These are phyloP conservation scores for Naganishia vishniacii DNA, from an alignment of 768 basidiomycete genomes.

Conservation along the genomic window DNA sequence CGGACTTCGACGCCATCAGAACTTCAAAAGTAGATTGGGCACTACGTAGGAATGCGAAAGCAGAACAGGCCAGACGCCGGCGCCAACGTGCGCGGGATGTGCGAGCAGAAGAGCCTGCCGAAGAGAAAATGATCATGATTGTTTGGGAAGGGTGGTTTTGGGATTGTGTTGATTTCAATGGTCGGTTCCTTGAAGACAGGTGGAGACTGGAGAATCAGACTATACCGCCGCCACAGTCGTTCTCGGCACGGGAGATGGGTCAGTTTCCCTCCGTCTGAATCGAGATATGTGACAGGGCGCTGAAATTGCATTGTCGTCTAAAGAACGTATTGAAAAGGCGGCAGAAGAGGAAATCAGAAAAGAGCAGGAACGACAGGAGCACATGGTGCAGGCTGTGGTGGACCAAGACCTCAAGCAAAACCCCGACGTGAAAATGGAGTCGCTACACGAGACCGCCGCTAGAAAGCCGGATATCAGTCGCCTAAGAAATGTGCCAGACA, in stretches of 20 bases:
- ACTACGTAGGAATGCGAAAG: slow-evolving; percentile 39
- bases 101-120: slow-evolving; percentile 52
- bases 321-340: slow-evolving; percentile 19
- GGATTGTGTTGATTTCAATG: slow-evolving; percentile 76
- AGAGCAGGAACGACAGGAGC: slow-evolving; percentile 14
- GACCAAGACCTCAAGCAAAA: neutral
- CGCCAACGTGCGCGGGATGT: slow-evolving; percentile 47
- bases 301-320: neutral
- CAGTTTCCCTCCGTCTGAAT: neutral
- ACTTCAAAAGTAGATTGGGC: slow-evolving; percentile 68
- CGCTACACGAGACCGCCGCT: neutral
- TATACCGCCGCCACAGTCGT: neutral
- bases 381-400: neutral
- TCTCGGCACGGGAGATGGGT: slow-evolving; percentile 12
- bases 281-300: neutral
- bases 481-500: slow-evolving; percentile 9
- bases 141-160: slow-evolving; percentile 98
- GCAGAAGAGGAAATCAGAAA: neutral
- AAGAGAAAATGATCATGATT: slow-evolving; percentile 59
- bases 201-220: slow-evolving; percentile 37
- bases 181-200: slow-evolving; percentile 49
- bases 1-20: slow-evolving; percentile 40
- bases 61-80: neutral
- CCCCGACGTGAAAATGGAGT: neutral
- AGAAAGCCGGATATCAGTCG: slow-evolving; percentile 8